These are phyloP conservation scores for Trichoderma endophyticum DNA, from an alignment of 2,329 filamentous ascomycete genomes.

Conservation along the genomic window DNA sequence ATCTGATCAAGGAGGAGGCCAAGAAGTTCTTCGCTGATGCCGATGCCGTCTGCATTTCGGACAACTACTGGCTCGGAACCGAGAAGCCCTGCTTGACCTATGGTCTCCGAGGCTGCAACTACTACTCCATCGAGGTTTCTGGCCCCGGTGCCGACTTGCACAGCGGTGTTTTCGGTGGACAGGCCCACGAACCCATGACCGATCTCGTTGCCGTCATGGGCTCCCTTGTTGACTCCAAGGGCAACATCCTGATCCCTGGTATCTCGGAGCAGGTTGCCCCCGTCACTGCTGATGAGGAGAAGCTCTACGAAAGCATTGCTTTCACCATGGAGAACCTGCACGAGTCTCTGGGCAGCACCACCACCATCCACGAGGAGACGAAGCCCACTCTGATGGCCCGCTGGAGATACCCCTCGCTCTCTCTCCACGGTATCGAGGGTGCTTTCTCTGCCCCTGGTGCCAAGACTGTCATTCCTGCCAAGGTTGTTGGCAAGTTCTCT, in stretches of 20 bases:
- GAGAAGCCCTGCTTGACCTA: slow-evolving; percentile 98
- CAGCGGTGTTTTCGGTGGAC: slow-evolving; percentile 94
- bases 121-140: slow-evolving; percentile 88
- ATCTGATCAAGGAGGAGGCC: slow-evolving; percentile 86
- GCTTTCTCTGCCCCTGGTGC: slow-evolving; percentile 90
- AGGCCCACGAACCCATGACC: slow-evolving; percentile 97
- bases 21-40: slow-evolving; percentile 94
- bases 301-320: slow-evolving; percentile 82
- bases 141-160: slow-evolving; percentile 93
- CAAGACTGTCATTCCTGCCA: slow-evolving; percentile 98
- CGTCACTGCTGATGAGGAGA: slow-evolving; percentile 79
- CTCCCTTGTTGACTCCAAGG: slow-evolving; percentile 81
- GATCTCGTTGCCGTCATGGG: slow-evolving; percentile 81
- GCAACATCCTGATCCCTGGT: slow-evolving; percentile 92
- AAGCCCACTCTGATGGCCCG: slow-evolving; percentile 91
- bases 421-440: slow-evolving; percentile 90
- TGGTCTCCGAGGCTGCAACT: slow-evolving; percentile 94
- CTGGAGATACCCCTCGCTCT: slow-evolving; percentile 93
- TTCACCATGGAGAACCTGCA: slow-evolving; percentile 97
- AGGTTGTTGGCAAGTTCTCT: slow-evolving; percentile 97
- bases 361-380: slow-evolving; percentile 83
- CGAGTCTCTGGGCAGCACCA: slow-evolving; percentile 85
- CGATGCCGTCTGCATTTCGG: slow-evolving; percentile 95
- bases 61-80: slow-evolving; percentile 99
- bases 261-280: slow-evolving; percentile 91